Base-by-base conservation (phyloP, 1,284 basidiomycete species). In the Peniophora sp. region DNA sequence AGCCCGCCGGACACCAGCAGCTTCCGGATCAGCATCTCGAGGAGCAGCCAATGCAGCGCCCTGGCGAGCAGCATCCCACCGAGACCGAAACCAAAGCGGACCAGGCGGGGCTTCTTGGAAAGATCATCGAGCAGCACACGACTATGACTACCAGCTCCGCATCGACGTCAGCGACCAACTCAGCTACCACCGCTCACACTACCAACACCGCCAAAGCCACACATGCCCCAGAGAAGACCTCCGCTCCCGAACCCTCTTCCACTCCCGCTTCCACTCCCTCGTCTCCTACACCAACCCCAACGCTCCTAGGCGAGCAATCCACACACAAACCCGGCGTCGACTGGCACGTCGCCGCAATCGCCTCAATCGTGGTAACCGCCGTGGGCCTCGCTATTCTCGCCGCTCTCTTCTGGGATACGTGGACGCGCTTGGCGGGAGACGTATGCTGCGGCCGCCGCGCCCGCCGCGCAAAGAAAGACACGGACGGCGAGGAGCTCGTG, bases 401-500 rank as follows among this genome's bases (percentile, higher is more conserved):
- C 10, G 66, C 78, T 49, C 71, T 81, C 41, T 85, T 81, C 65
- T 85, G 83, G 64, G 83, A 87, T 63, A 72, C 77, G 23, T 80
- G 81, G 73, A 79, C 73, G 71, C 69, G 72, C 20, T 79, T 84
- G 62, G 48, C 83, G 50, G 66, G 70, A 39, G 79, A 78, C 48
- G 57, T 76, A 46, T 48, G 75, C 41, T 69, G 72, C 47, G 70
- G 77, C 22, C 50, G 56, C 11, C 52, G 57, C 49, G n/a, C n/a
- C n/a, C 47, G 38, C 45, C 68, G 65, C 51, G 63, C 63, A 54
- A 62, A 56, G 19, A 11, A 50, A 47, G 47, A 49, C 51, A 59
- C 16, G 63, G 6, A 62, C 17, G 69, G 68, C 25, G 83, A 85
- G 62, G 73, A 78, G 52, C 64, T 86, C 62, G 69, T 83, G 41